Conservation (phyloP, 1,284 basidiomycete genomes). For the Ceratobasidium theobromae region DNA sequence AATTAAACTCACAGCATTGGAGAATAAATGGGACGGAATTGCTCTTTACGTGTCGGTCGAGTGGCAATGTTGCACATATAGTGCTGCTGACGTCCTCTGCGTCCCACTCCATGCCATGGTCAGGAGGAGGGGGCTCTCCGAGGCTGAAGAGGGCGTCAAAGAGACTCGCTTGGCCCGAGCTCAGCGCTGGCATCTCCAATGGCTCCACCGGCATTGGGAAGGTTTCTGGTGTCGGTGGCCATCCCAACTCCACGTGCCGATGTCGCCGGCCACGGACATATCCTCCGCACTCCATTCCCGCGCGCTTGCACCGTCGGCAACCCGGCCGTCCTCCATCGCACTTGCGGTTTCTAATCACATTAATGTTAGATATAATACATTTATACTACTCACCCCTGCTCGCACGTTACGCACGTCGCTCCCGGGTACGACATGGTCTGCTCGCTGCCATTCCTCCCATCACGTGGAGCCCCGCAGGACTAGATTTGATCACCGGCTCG, state of each 20-base stretch:
- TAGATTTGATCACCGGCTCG: too few relatives aligned
- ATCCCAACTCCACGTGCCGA: background rate
- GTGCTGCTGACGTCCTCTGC: too few relatives aligned
- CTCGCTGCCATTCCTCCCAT: too few relatives aligned
- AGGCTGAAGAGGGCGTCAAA: conserved; percentile 18
- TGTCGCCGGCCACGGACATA: background rate
- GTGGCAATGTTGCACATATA: background rate
- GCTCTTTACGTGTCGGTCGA: conserved; percentile 2
- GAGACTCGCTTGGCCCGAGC: conserved; percentile 14
- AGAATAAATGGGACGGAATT: conserved; percentile 18
- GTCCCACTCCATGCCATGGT: too few relatives aligned
- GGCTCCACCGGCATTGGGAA: too few relatives aligned
- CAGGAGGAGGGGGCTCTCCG: background rate
- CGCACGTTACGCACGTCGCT: background rate
- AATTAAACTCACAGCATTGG: conserved; percentile 17
- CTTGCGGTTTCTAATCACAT: background rate
- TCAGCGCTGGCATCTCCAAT: too few relatives aligned
- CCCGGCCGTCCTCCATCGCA: background rate
- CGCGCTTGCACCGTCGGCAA: background rate
- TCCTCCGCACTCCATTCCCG: background rate
- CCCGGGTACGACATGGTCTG: background rate
- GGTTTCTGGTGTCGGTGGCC: too few relatives aligned
- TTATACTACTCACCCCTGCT: background rate
- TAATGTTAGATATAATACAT: background rate
- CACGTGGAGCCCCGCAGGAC: too few relatives aligned